Conservation (phyloP, 768 basidiomycete species). For the Podaxis carcinomalis region DNA sequence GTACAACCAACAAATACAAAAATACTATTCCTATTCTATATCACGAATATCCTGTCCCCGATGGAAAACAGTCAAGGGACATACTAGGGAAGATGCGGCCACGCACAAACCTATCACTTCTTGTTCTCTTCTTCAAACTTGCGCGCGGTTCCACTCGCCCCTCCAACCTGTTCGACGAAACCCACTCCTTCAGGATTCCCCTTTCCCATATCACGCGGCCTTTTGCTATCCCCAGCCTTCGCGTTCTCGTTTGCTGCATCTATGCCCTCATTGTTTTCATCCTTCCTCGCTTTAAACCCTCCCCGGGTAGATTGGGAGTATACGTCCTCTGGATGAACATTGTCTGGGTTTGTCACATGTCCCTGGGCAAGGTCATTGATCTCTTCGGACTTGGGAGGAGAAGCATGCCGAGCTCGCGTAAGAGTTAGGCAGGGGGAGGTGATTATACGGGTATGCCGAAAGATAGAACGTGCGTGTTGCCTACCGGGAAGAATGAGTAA, state of each 20-base stretch:
- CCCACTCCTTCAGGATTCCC: conserved; percentile 22
- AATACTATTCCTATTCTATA: too few relatives aligned
- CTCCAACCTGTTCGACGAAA: conserved; percentile 22
- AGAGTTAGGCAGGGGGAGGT: neutral
- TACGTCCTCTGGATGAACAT: conserved; percentile 15
- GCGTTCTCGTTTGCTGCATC: conserved; percentile 17
- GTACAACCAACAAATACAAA: too few relatives aligned
- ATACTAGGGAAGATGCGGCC: too few relatives aligned
- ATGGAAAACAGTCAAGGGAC: too few relatives aligned
- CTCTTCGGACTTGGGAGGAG: neutral
- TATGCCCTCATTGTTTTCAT: conserved; percentile 11
- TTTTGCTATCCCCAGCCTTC: conserved; percentile 8
- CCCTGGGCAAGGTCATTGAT: conserved; percentile 18
- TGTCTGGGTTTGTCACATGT: conserved; percentile 14
- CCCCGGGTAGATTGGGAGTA: conserved; percentile 15
- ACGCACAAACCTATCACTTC: conserved; percentile 1
- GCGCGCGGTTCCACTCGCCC: conserved; percentile 16
- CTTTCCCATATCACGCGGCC: conserved; percentile 9
- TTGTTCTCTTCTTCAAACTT: conserved; percentile 15
- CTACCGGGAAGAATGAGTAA: neutral
- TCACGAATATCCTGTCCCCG: too few relatives aligned
- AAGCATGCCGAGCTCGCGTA: neutral
- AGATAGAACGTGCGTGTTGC: neutral
- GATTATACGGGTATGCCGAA: neutral
- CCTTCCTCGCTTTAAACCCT: conserved; percentile 11